These are phyloP conservation scores for Pilatotrama ljubarskyi DNA, from an alignment of 768 basidiomycete species.

Conservation along the genomic window DNA sequence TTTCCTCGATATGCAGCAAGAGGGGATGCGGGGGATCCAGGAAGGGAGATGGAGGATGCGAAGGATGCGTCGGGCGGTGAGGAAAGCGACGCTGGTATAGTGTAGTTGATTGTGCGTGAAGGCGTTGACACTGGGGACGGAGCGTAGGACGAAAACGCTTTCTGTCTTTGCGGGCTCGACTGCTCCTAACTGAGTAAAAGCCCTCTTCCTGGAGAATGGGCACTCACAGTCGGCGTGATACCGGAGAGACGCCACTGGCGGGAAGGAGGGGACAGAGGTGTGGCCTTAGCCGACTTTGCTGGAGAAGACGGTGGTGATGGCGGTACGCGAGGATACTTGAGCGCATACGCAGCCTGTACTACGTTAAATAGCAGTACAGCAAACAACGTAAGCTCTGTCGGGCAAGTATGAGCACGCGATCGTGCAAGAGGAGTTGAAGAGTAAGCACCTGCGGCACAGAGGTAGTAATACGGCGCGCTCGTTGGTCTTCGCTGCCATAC, in stretches of 20 bases:
- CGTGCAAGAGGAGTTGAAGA: neutral
- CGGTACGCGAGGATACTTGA: slow-evolving; percentile 37
- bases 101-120: slow-evolving; percentile 35
- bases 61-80: slow-evolving; percentile 36
- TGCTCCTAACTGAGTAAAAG: neutral
- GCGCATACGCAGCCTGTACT: slow-evolving; percentile 37
- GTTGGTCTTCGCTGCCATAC: slow-evolving; percentile 24
- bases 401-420: neutral
- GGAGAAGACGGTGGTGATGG: slow-evolving; percentile 30
- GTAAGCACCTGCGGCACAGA: slow-evolving; percentile 35
- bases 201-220: slow-evolving; percentile 1
- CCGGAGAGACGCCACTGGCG: slow-evolving; percentile 26
- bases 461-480: slow-evolving; percentile 18
- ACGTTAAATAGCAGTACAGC: slow-evolving; percentile 36
- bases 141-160: slow-evolving; percentile 31
- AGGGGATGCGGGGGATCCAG: slow-evolving; percentile 27
- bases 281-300: slow-evolving; percentile 14
- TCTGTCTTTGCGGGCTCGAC: slow-evolving; percentile 30
- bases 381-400: slow-evolving; percentile 33
- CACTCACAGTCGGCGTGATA: slow-evolving; percentile 19
- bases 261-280: slow-evolving; percentile 15
- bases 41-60: slow-evolving; percentile 33
- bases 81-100: slow-evolving; percentile 29
- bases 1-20: slow-evolving; percentile 41
- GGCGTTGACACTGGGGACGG: slow-evolving; percentile 41